phyloP scores from a whole-genome alignment of 2,329 filamentous ascomycete species.

The Thermoascus crustaceus region DNA sequence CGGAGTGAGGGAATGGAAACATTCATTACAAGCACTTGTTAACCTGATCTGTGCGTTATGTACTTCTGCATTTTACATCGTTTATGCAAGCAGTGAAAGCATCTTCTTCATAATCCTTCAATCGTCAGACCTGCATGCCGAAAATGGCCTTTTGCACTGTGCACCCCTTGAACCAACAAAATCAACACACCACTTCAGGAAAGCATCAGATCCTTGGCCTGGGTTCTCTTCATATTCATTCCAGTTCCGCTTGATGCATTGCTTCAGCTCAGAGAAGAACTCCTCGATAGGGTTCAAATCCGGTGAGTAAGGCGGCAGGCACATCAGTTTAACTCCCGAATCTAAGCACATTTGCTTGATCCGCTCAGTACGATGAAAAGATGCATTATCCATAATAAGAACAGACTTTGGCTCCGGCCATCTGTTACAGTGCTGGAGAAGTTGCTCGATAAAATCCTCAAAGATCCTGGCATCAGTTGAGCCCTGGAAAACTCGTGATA shows the following conservation, averaged over 20 bases:
- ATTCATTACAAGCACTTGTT: too few relatives aligned
- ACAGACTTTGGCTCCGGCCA: slow-evolving; percentile 20
- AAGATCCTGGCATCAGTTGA: too few relatives aligned
- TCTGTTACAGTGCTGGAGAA: slow-evolving; percentile 16
- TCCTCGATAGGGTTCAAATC: slow-evolving; percentile 27
- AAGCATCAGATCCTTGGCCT: slow-evolving; percentile 13
- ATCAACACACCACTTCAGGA: slow-evolving; percentile 21
- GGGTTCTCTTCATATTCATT: slow-evolving; percentile 9
- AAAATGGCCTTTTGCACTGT: slow-evolving; percentile 20
- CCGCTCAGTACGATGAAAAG: slow-evolving; percentile 13
- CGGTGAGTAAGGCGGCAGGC: slow-evolving; percentile 26
- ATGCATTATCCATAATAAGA: slow-evolving; percentile 20
- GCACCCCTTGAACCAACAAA: slow-evolving; percentile 15
- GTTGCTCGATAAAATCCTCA: too few relatives aligned
- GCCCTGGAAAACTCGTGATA: too few relatives aligned
- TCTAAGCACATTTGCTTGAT: slow-evolving; percentile 19
- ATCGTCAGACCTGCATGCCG: slow-evolving; percentile 19
- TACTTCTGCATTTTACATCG: too few relatives aligned
- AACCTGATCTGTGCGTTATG: too few relatives aligned
- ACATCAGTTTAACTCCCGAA: slow-evolving; percentile 20
- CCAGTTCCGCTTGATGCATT: slow-evolving; percentile 23
- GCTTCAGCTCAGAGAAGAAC: slow-evolving; percentile 26
- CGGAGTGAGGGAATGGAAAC: too few relatives aligned
- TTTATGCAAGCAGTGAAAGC: too few relatives aligned
- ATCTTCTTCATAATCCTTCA: too few relatives aligned